These are phyloP conservation scores for Cytospora piceicola DNA, from an alignment of 2,329 filamentous ascomycete genomes.

Conservation along the genomic window DNA sequence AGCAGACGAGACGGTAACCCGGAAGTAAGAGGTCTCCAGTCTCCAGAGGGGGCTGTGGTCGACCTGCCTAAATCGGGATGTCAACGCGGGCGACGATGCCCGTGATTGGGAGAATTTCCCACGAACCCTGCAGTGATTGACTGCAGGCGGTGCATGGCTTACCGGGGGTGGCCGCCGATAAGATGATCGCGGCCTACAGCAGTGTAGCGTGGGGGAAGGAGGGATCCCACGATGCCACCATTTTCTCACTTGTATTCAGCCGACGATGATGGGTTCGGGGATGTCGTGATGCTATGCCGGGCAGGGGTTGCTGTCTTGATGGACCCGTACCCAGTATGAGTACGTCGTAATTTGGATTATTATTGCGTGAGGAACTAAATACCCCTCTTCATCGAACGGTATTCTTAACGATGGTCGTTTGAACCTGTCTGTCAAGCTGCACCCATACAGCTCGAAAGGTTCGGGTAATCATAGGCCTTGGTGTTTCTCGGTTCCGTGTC, in stretches of 20 bases:
- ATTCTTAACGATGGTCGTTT: not conserved
- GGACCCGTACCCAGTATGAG: not conserved
- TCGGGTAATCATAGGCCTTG: not conserved
- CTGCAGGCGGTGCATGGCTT: conserved; percentile 10
- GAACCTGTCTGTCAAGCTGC: not conserved
- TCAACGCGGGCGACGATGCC: conserved; percentile 12
- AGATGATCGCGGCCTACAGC: conserved; percentile 15
- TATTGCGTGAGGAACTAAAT: not conserved
- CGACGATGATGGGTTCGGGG: conserved; percentile 7
- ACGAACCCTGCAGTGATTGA: conserved; percentile 14
- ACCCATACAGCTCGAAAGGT: not conserved
- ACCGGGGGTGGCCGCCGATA: conserved; percentile 19
- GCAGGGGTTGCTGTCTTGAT: not conserved
- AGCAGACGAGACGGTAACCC: not conserved
- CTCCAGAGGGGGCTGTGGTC: not conserved
- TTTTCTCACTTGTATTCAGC: not conserved
- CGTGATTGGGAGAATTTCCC: conserved; percentile 20
- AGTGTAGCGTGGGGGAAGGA: not conserved
- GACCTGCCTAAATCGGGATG: conserved; percentile 21
- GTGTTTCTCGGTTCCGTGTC: not conserved
- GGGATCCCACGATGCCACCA: conserved; percentile 4
- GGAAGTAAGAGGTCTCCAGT: not conserved
- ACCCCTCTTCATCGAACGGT: not conserved
- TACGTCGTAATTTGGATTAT: conserved; percentile 7
- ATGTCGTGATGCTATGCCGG: conserved; percentile 10